Evolutionary conservation across 2,329 filamentous ascomycete genomes (phyloP).

Genomic region (Clonostachys rosea): DNA sequence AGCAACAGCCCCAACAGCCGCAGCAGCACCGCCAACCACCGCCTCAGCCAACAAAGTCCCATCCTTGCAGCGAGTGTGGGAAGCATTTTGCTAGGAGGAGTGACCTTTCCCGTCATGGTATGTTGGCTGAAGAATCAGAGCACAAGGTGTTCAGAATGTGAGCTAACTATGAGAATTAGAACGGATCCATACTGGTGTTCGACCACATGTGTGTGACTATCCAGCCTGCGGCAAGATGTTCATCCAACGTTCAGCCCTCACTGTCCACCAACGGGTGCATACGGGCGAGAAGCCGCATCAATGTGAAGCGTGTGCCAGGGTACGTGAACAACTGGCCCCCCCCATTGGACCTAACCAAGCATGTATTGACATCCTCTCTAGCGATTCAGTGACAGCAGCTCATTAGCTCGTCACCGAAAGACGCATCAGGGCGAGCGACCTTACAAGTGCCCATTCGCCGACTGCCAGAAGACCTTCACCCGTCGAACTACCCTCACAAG

Average conservation of each 20-base stretch:
- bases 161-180: conserved; percentile 47
- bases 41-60: conserved; percentile 57
- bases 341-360: not conserved
- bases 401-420: conserved; percentile 84
- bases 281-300: conserved; percentile 98
- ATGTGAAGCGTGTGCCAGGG: conserved; percentile 96
- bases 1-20: conserved; percentile 20
- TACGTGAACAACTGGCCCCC: conserved; percentile 23
- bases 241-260: conserved; percentile 92
- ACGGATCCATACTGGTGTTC: conserved; percentile 87
- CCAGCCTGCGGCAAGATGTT: conserved; percentile 91
- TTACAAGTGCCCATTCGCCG: conserved; percentile 95
- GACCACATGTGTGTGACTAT: conserved; percentile 89
- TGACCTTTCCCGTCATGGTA: conserved; percentile 92
- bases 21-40: conserved; percentile 18
- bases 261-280: conserved; percentile 91
- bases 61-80: conserved; percentile 82
- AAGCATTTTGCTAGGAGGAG: conserved; percentile 93
- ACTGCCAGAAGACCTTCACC: conserved; percentile 98
- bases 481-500: conserved; percentile 90
- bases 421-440: conserved; percentile 95
- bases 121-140: conserved; percentile 20
- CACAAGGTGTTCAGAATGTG: too few species aligned
- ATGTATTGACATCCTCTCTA: not conserved
- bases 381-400: conserved; percentile 87